A percentile compares a stretch with the other conserved stretches of the same genome.
phyloP scores from a whole-genome alignment of 2,329 filamentous ascomycete species.

The Xylariaceae sp. region DNA sequence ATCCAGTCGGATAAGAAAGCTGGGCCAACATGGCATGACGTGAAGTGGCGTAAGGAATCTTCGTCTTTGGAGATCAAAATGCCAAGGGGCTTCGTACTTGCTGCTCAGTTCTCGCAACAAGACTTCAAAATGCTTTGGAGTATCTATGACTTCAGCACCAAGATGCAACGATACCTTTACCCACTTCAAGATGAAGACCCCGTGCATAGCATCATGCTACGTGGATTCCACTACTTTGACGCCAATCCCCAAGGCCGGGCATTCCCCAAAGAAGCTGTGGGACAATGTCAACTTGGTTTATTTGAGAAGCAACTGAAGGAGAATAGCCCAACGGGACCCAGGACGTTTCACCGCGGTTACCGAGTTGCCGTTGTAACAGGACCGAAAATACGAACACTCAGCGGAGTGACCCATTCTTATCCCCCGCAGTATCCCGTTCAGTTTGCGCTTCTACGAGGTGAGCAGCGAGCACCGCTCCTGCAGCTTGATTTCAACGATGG shows the following conservation, averaged over 20 bases:
- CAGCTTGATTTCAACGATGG: constrained; percentile 67
- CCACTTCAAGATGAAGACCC: constrained; percentile 65
- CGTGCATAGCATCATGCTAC: constrained; percentile 65
- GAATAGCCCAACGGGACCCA: constrained; percentile 66
- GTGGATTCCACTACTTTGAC: constrained; percentile 78
- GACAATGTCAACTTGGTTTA: constrained; percentile 66
- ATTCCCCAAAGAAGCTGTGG: constrained; percentile 72
- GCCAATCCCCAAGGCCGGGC: constrained; percentile 61
- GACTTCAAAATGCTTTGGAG: constrained; percentile 77
- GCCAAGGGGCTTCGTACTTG: constrained; percentile 70
- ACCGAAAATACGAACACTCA: constrained; percentile 71
- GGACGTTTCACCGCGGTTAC: constrained; percentile 73
- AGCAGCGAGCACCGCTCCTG: constrained; percentile 65
- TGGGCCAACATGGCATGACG: constrained; percentile 75
- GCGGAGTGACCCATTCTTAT: constrained; percentile 68
- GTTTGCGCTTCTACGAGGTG: constrained; percentile 72
- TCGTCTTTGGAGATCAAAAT: constrained; percentile 65
- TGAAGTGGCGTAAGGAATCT: constrained; percentile 70
- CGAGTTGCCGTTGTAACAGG: constrained; percentile 75
- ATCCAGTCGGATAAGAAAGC: constrained; percentile 65
- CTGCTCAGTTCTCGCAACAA: constrained; percentile 66
- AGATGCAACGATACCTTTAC: constrained; percentile 67
- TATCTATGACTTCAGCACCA: constrained; percentile 79
- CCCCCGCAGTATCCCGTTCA: constrained; percentile 63
- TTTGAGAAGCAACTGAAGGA: constrained; percentile 70